Conservation (phyloP, 1,139 yeast species). For the Lipomyces yarrowii region DNA sequence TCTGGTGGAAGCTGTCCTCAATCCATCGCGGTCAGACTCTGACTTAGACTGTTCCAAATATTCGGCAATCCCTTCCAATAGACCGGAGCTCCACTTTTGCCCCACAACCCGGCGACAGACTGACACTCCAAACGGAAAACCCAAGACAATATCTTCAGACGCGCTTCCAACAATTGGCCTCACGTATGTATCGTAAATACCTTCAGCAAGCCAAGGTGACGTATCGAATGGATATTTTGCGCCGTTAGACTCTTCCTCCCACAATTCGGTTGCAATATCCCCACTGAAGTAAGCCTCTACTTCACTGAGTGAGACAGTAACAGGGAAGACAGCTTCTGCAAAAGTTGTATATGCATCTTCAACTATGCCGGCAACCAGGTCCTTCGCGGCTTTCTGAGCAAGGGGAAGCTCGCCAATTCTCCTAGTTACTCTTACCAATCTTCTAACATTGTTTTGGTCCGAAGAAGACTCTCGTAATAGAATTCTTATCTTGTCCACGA, state of each 20-base stretch:
- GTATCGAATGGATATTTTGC: constrained; percentile 19
- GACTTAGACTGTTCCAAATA: neutral
- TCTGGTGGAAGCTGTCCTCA: neutral
- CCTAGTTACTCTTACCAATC: constrained; percentile 18
- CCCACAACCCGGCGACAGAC: constrained; percentile 21
- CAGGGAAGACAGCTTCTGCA: constrained; percentile 9
- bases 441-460: constrained; percentile 7
- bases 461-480: constrained; percentile 1
- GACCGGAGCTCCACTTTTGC: constrained; percentile 13
- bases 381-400: neutral
- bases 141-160: constrained; percentile 20
- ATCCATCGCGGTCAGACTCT: neutral
- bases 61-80: constrained; percentile 3
- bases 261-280: constrained; percentile 6
- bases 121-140: constrained; percentile 18
- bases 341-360: constrained; percentile 5
- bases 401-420: constrained; percentile 16
- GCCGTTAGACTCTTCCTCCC: constrained; percentile 19
- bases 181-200: constrained; percentile 15
- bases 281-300: constrained; percentile 3
- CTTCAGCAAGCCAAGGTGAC: constrained; percentile 22
- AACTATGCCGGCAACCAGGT: neutral
- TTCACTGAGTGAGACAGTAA: neutral
- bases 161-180: constrained; percentile 12
- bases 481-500: constrained; percentile 6